Percentiles rank a stretch among this genome's conserved stretches.
These are phyloP conservation scores for Tetracladium setigerum DNA, from an alignment of 495 filamentous ascomycete species.

Conservation along the genomic window DNA sequence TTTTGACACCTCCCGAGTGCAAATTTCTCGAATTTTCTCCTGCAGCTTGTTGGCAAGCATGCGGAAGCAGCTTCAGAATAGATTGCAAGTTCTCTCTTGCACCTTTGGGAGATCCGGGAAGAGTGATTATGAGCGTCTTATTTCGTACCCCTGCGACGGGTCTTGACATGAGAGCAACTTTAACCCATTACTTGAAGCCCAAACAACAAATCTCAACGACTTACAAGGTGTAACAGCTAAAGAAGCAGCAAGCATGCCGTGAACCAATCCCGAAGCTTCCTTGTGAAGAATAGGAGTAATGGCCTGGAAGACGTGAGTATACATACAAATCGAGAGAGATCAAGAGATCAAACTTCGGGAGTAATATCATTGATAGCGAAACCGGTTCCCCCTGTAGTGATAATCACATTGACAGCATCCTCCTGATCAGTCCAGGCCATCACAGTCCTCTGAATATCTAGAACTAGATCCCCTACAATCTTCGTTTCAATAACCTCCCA, in stretches of 20 bases:
- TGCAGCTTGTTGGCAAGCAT: slow-evolving; percentile 85
- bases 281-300: slow-evolving; percentile 75
- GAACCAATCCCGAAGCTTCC: slow-evolving; percentile 81
- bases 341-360: slow-evolving; percentile 57
- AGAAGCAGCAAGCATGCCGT: slow-evolving; percentile 89
- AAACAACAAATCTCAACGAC: slow-evolving; percentile 21
- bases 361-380: slow-evolving; percentile 86
- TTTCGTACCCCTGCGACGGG: slow-evolving; percentile 87
- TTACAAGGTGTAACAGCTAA: slow-evolving; percentile 82
- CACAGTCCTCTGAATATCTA: slow-evolving; percentile 67
- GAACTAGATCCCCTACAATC: slow-evolving; percentile 75
- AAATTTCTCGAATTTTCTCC: slow-evolving; percentile 73
- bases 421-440: slow-evolving; percentile 59
- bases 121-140: slow-evolving; percentile 76
- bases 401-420: slow-evolving; percentile 61
- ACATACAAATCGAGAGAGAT: not conserved
- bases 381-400: slow-evolving; percentile 89
- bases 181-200: slow-evolving; percentile 1
- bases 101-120: slow-evolving; percentile 95
- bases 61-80: slow-evolving; percentile 81
- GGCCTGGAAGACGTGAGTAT: slow-evolving; percentile 43
- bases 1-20: slow-evolving; percentile 73
- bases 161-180: slow-evolving; percentile 96
- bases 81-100: slow-evolving; percentile 91
- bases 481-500: slow-evolving; percentile 62